Evolutionary conservation across 2,329 filamentous ascomycete species (phyloP), one percentile per base, ranked within the genome.

Genomic region (Fusarium sp.): DNA sequence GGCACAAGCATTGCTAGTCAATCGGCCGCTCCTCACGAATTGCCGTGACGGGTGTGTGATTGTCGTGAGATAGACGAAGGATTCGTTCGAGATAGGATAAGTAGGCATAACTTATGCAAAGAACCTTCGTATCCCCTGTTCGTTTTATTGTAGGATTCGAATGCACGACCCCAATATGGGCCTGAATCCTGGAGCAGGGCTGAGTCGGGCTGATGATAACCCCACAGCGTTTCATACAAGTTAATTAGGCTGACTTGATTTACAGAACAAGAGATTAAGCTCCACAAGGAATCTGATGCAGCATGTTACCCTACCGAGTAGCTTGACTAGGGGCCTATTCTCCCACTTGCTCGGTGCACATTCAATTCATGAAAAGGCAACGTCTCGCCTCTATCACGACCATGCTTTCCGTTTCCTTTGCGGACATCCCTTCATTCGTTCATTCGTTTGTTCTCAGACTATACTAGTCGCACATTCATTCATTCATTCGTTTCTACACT

Each of bases 351-450:
- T 33, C 10, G 31, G 14, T 43, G 15, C 13, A 24, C 5, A 31
- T 36, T 39, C 19, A 24, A 5, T 38, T n/a, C 42, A 55, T 62
- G 57, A 62, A 62, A 62, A 62, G 59, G 34, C 19, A 51, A 31
- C 21, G 45, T 21, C 43, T 44, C 14, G 4, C 24, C 7, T 61
- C 38, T 5, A 21, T 24, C 53, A 8, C 14, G 10, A 49, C 5
- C 13, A 21, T 19, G 6, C 19, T 33, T 21, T n/a, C 7, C 5
- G 17, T 13, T 19, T 8, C 19, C 11, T 19, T 40, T 22, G 44
- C 45, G 11, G 39, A 52, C 15, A 45, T 14, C 28, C 34, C 34
- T 54, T 26, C 57, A 56, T 31, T 52, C 31, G 2, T 28, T 53
- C 9, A 19, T 50, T 21, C 19, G 34, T 17, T 36, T 36, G 34